phyloP scores from a whole-genome alignment of 164 flowering plant species.

The Vitis riparia region DNA sequence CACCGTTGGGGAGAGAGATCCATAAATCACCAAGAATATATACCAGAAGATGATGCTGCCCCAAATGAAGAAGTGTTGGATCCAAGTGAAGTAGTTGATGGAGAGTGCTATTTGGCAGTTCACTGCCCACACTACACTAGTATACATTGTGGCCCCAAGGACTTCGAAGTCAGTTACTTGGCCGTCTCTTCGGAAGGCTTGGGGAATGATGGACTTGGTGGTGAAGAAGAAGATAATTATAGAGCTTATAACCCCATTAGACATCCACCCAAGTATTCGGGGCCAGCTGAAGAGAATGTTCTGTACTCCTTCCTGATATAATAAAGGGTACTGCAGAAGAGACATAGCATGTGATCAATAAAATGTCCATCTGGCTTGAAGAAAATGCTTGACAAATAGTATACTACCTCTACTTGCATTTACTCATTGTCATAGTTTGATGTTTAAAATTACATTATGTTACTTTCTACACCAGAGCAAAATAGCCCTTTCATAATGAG shows the following conservation, averaged over 20 bases:
- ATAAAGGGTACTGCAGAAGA: slow-evolving; percentile 54
- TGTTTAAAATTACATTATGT: not conserved
- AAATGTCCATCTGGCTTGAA: not conserved
- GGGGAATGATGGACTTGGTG: slow-evolving; percentile 33
- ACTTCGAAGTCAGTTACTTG: slow-evolving; percentile 47
- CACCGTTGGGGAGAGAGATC: slow-evolving; percentile 46
- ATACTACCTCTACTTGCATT: no score
- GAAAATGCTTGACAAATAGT: no score
- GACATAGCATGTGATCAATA: not conserved
- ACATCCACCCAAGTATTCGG: slow-evolving; percentile 81
- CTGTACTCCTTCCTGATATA: slow-evolving; percentile 74
- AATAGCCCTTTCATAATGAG: not conserved
- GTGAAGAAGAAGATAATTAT: slow-evolving; percentile 66
- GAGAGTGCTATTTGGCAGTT: slow-evolving; percentile 82
- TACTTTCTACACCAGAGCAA: no score
- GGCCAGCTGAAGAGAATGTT: slow-evolving; percentile 81
- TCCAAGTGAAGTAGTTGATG: slow-evolving; percentile 86
- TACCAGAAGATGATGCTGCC: slow-evolving; percentile 81
- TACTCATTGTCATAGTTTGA: no score
- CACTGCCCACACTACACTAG: slow-evolving; percentile 79
- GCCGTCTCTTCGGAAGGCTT: slow-evolving; percentile 70
- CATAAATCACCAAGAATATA: slow-evolving; percentile 58
- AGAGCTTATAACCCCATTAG: slow-evolving; percentile 63
- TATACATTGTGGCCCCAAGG: slow-evolving; percentile 70
- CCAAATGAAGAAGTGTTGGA: slow-evolving; percentile 89